phyloP scores from a whole-genome alignment of 2,329 filamentous ascomycete species.

The Triangularia setosa region DNA sequence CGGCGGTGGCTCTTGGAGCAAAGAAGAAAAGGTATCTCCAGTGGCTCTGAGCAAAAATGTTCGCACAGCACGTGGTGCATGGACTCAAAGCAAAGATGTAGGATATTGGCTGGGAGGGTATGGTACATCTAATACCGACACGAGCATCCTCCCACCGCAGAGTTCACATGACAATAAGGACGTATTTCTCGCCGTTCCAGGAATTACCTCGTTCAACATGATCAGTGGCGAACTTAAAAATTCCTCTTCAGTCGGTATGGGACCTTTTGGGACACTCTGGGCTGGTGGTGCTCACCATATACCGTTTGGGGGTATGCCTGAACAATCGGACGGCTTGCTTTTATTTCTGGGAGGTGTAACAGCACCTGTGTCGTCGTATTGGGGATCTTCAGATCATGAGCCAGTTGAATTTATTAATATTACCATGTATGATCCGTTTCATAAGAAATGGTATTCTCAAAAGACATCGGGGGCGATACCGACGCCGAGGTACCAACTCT shows the following conservation, averaged over 20 bases:
- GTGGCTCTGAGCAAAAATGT: not conserved
- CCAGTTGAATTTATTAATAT: slow-evolving; percentile 28
- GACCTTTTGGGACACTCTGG: slow-evolving; percentile 28
- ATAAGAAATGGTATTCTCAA: slow-evolving; percentile 35
- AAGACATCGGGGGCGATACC: slow-evolving; percentile 32
- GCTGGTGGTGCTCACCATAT: slow-evolving; percentile 31
- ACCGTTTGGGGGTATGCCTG: slow-evolving; percentile 30
- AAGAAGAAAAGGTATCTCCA: slow-evolving; percentile 9
- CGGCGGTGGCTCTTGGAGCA: slow-evolving; percentile 34
- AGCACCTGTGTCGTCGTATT: slow-evolving; percentile 19
- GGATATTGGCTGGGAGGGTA: slow-evolving; percentile 34
- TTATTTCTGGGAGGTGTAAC: slow-evolving; percentile 30
- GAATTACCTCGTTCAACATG: slow-evolving; percentile 33
- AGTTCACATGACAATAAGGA: too few relatives aligned
- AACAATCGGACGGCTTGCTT: slow-evolving; percentile 23
- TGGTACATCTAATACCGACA: slow-evolving; percentile 24
- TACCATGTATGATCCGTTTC: slow-evolving; percentile 33
- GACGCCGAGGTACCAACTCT: slow-evolving; percentile 29
- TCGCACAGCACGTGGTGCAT: not conserved
- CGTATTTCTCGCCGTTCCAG: slow-evolving; percentile 19
- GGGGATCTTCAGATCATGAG: slow-evolving; percentile 18
- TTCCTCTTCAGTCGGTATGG: slow-evolving; percentile 25
- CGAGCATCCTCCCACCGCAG: too few relatives aligned
- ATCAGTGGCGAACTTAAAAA: slow-evolving; percentile 32
- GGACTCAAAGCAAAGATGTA: slow-evolving; percentile 15